Base-by-base conservation (phyloP, 495 filamentous ascomycete species). In the Aspergillus coremiiformis region DNA sequence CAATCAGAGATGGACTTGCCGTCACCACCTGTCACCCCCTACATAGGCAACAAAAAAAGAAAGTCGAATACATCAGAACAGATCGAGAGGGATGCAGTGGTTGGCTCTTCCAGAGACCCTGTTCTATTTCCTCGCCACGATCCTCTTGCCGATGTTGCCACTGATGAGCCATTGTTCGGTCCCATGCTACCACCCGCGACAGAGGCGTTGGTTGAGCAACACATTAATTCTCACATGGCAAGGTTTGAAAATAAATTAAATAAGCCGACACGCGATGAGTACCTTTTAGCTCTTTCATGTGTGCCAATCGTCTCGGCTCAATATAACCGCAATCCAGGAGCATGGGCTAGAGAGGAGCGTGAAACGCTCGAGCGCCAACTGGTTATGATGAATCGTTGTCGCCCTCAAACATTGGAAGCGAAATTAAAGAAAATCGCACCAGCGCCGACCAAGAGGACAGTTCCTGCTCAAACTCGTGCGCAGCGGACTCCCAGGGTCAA, bases 21-120 rank as follows among this genome's bases (percentile, higher is more conserved):
- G 27, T 89, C 86, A 35, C 86, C 86, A 58, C 86, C 86, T 7
- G 78, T 86, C 33, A 89, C 86, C 21, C 86, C 86, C 11, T 80
- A 78, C 47, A 73, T 72, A 21, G 78, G 78, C 48, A 77, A 75
- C 56, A 74, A 75, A 54, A 76, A 79, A 33, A 63, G 75, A 45
- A 75, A 70, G 53, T 71, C 74, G 4, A 65, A 67, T 29, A 54
- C 58, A n/a, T 61, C 68, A n/a, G 70, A 78, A 5, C 68, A 73
- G 23, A 61, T 66, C 21, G 65, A 69, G 48, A 64, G 56, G 23
- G 65, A 70, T 56, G 53, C 58, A 17, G 55, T 56, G 47, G 60
- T 70, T 44, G 60, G 52, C 54, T 45, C 62, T 60, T 63, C 72
- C 15, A 74, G 75, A 52, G 84, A 86, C 51, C 83, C 83, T 12